Base-by-base conservation (phyloP, 2,329 filamentous ascomycete species). In the Metarhizium brunneum region DNA sequence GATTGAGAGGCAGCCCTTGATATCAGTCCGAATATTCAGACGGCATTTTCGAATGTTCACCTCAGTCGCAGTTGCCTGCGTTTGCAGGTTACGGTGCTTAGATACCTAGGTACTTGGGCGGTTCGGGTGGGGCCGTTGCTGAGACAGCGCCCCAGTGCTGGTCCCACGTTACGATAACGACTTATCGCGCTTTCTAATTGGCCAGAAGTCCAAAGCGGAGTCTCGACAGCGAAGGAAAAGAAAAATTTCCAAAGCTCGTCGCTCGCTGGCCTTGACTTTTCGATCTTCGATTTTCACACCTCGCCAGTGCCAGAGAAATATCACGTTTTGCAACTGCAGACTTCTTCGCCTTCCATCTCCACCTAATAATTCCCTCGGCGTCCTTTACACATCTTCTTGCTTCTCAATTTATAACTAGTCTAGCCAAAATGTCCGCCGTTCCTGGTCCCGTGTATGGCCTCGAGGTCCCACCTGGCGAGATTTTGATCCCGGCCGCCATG, bases 361-460 rank as follows among this genome's bases (percentile, higher is more conserved):
- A 18, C 40, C 20, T 6, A 20, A n/a, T 16, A 32, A 45, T 11
- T 4, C 11, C 6, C 7, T 25, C 16, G 42, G n/a, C 16, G 18
- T 13, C 42, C 6, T 11, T 45, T 25, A 13, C 42, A 11, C 32
- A 35, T 8, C 13, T 14, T 8, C 30, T 48, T 11, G 3, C 45
- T 16, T 14, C 18, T 29, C 6, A 48, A 11, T 30, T 30, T 14
- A n/a, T 10, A 48, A 48, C 13, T 30, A 49, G 30, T 50, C n/a
- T 52, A 50, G 53, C 57, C 63, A 76, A 64, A 63, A 85, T 85
- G 82, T 75, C 80, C 71, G 70, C 78, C 61, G 68, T 80, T 66
- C 80, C 82, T 61, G 88, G 94, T 73, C 89, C 88, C 71, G 81
- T 97, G 70, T 99, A 94, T 72, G 91, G 92, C 75, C 87, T 96